Percentiles rank a stretch among this genome's conserved stretches.
Evolutionary conservation across 208 protist species (phyloP).

Genomic region (Trypanosoma rangeli): DNA sequence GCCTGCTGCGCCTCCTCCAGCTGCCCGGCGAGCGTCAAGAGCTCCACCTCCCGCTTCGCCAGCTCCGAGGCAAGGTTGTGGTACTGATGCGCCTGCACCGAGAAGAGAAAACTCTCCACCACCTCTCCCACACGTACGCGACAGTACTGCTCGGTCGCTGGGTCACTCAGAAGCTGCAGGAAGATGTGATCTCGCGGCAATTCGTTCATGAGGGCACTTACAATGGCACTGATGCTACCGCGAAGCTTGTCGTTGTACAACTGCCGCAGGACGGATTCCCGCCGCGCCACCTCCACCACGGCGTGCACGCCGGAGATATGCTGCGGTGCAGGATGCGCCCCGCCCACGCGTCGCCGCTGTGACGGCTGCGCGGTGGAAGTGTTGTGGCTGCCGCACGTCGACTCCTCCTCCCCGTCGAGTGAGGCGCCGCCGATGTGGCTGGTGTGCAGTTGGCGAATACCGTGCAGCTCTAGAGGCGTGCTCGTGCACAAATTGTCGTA

Average conservation of each 20-base stretch:
- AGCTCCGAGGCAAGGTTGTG: conserved; percentile 73
- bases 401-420: conserved; percentile 25
- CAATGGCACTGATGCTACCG: conserved; percentile 55
- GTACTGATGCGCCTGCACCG: conserved; percentile 71
- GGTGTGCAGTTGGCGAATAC: conserved; percentile 24
- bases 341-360: neutral
- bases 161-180: conserved; percentile 69
- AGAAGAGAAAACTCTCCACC: conserved; percentile 79
- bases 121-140: conserved; percentile 74
- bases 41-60: conserved; percentile 49
- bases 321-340: neutral
- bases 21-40: conserved; percentile 30
- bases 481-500: conserved; percentile 25
- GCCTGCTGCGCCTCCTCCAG: conserved; percentile 26
- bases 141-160: conserved; percentile 65
- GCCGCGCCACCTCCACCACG: conserved; percentile 32
- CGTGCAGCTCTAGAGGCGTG: conserved; percentile 17
- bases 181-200: conserved; percentile 78
- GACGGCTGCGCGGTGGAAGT: conserved; percentile 10
- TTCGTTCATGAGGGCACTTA: conserved; percentile 50
- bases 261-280: conserved; percentile 37
- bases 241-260: conserved; percentile 78
- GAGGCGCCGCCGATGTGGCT: conserved; percentile 22
- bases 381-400: conserved; percentile 20
- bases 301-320: conserved; percentile 18